Conservation (phyloP, 2,329 filamentous ascomycete genomes). For the Aspergillus ustus region DNA sequence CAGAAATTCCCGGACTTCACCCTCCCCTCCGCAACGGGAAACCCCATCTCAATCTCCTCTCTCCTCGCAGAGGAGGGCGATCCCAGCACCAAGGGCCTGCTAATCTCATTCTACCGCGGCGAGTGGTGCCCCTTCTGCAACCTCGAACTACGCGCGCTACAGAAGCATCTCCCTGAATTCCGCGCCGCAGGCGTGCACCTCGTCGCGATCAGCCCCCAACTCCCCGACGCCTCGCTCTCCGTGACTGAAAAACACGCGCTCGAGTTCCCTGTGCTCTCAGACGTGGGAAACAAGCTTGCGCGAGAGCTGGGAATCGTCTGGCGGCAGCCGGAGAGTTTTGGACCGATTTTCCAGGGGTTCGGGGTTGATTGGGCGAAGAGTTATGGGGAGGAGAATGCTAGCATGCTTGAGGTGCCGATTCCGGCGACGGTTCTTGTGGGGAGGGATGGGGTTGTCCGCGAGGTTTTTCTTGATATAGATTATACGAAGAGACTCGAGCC, state of each 20-base stretch:
- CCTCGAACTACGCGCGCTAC: not conserved
- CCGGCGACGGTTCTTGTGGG: constrained; percentile 6
- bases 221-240: constrained; percentile 1
- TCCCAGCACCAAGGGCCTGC: not conserved
- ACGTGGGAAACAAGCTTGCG: constrained; percentile 5
- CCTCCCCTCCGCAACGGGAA: not conserved
- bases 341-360: not conserved
- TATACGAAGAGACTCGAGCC: too few species aligned
- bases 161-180: not conserved
- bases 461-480: too few species aligned
- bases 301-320: constrained; percentile 5
- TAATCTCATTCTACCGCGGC: constrained; percentile 17
- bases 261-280: constrained; percentile 7
- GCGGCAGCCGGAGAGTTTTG: not conserved
- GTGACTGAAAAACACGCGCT: constrained; percentile 5
- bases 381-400: not conserved
- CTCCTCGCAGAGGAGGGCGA: not conserved
- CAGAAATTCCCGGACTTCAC: not conserved
- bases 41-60: not conserved
- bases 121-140: constrained; percentile 18
- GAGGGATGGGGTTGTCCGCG: not conserved
- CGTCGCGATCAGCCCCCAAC: constrained; percentile 7
- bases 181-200: not conserved
- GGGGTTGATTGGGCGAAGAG: not conserved
- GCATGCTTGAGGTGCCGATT: constrained; percentile 1